Percentiles rank a stretch among this genome's conserved stretches.
phyloP scores from a whole-genome alignment of 129 eudicot genomes.

The Ambrosia artemisiifolia region DNA sequence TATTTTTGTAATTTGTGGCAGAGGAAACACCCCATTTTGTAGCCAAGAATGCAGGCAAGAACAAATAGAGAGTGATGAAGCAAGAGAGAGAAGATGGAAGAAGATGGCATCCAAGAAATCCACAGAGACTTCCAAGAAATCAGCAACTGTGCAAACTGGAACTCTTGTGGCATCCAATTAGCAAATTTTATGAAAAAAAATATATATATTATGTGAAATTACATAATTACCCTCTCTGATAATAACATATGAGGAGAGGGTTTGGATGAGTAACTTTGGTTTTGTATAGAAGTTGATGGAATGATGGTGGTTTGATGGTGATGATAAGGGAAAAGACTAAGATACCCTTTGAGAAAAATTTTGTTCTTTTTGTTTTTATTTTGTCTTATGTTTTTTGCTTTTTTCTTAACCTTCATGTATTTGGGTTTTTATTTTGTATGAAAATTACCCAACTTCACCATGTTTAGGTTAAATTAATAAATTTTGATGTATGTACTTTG shows the following conservation, averaged over 20 bases:
- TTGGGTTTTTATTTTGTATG: constrained; percentile 27
- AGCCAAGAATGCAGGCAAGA: constrained; percentile 98
- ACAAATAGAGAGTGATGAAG: constrained; percentile 84
- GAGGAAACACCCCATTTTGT: constrained; percentile 91
- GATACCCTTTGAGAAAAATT: constrained; percentile 32
- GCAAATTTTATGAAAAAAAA: constrained; percentile 1
- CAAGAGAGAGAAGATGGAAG: constrained; percentile 65
- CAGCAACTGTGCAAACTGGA: constrained; percentile 61
- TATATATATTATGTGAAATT: constrained; percentile 25
- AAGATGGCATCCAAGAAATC: constrained; percentile 51
- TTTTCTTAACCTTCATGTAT: constrained; percentile 6
- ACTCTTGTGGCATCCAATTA: constrained; percentile 56
- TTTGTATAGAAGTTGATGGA: constrained; percentile 29
- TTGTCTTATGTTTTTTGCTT: constrained; percentile 1
- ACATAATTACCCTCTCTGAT: constrained; percentile 38
- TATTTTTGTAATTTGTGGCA: constrained; percentile 29
- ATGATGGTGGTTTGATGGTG: not conserved
- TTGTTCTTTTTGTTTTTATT: constrained; percentile 19
- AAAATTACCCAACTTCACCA: constrained; percentile 24
- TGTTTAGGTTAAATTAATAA: constrained; percentile 11
- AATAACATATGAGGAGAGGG: constrained; percentile 29
- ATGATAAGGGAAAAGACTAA: constrained; percentile 25
- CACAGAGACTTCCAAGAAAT: constrained; percentile 43
- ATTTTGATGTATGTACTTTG: not conserved
- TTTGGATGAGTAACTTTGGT: constrained; percentile 20